phyloP scores from a whole-genome alignment of 495 filamentous ascomycete genomes.

The Penicillium chermesinum region DNA sequence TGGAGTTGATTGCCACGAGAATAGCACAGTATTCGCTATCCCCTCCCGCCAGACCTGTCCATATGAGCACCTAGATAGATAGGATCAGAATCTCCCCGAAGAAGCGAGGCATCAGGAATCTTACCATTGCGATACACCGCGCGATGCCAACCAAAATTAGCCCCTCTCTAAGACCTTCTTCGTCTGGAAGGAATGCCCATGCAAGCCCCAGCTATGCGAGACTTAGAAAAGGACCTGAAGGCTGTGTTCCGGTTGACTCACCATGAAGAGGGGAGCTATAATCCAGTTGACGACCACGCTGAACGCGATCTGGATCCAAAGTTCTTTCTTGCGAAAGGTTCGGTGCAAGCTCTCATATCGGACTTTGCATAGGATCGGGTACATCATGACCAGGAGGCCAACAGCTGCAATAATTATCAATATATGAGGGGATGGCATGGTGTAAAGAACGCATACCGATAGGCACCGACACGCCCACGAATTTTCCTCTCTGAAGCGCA shows the following conservation, averaged over 20 bases:
- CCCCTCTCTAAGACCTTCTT: slow-evolving; percentile 60
- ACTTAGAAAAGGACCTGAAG: slow-evolving; percentile 6
- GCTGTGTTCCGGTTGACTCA: no score
- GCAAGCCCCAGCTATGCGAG: slow-evolving; percentile 51
- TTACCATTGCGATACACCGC: slow-evolving; percentile 78
- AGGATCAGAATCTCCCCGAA: no score
- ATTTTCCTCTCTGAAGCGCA: slow-evolving; percentile 65
- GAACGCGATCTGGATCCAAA: slow-evolving; percentile 82
- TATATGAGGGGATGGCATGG: neutral
- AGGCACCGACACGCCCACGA: slow-evolving; percentile 72
- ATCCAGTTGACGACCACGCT: slow-evolving; percentile 85
- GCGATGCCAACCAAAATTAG: slow-evolving; percentile 74
- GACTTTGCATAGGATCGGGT: slow-evolving; percentile 89
- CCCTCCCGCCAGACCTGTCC: slow-evolving; percentile 73
- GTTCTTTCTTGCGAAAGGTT: slow-evolving; percentile 52
- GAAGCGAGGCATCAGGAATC: neutral
- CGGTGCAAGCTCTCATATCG: slow-evolving; percentile 73
- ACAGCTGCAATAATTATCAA: slow-evolving; percentile 46
- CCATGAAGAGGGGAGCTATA: slow-evolving; percentile 83
- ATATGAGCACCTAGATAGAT: slow-evolving; percentile 58
- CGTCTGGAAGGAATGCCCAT: slow-evolving; percentile 79
- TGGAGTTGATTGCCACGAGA: slow-evolving; percentile 80
- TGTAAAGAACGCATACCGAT: slow-evolving; percentile 53
- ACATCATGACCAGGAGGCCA: slow-evolving; percentile 91
- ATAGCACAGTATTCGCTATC: slow-evolving; percentile 85